A percentile compares a stretch with the other conserved stretches of the same genome.
Conservation (phyloP, 768 basidiomycete genomes). For the Lactifluus echinatus region DNA sequence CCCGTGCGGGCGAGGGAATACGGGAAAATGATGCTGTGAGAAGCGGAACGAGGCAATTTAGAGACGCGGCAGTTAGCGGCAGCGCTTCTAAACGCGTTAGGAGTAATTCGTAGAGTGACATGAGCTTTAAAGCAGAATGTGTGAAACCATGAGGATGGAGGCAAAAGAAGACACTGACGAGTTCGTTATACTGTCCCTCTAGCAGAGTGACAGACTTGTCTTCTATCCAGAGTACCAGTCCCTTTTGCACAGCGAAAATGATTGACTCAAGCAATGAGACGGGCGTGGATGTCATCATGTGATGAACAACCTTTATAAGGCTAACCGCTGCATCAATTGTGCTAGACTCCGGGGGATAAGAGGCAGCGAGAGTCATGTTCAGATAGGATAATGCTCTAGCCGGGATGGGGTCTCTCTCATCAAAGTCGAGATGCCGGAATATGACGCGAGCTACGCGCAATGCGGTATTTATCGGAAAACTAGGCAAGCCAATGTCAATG, state of each 20-base stretch:
- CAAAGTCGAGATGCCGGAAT: background rate
- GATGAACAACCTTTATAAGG: background rate
- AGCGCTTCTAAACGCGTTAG: slow-evolving; percentile 5
- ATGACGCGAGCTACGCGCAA: slow-evolving; percentile 3
- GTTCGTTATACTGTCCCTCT: slow-evolving; percentile 3
- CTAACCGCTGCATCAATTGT: background rate
- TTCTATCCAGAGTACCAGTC: slow-evolving; percentile 13
- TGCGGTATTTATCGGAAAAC: slow-evolving; percentile 4
- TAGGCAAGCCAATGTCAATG: background rate
- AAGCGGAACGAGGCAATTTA: slow-evolving; percentile 8
- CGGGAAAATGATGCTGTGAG: slow-evolving; percentile 10
- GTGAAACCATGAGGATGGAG: background rate
- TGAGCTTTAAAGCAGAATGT: background rate
- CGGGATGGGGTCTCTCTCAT: background rate
- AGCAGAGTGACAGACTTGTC: background rate
- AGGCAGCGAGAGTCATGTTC: background rate
- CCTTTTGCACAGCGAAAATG: background rate
- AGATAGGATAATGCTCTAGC: background rate
- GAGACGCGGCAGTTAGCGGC: background rate
- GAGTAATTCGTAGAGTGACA: slow-evolving; percentile 6
- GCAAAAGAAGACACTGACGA: background rate
- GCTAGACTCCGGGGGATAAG: slow-evolving; percentile 7
- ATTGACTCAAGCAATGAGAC: background rate
- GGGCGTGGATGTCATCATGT: background rate
- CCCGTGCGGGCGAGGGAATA: slow-evolving; percentile 7